phyloP scores from a whole-genome alignment of 1,284 basidiomycete genomes.

The Gomphus sp. region DNA sequence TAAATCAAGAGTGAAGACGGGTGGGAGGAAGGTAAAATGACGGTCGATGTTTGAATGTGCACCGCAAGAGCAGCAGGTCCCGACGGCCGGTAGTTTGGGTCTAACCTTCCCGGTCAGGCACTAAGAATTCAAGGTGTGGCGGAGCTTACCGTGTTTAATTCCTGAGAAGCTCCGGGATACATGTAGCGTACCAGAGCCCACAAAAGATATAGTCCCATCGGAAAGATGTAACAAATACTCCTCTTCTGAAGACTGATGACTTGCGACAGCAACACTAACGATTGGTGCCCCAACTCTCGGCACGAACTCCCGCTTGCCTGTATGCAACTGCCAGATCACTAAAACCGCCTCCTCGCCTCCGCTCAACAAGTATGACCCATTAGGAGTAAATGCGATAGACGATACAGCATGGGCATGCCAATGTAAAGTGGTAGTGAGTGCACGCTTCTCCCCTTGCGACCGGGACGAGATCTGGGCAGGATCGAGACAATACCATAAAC shows the following conservation, averaged over 20 bases:
- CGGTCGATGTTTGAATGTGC: constrained; percentile 60
- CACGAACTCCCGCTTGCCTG: constrained; percentile 82
- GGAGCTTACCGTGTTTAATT: constrained; percentile 62
- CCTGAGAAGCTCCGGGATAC: constrained; percentile 70
- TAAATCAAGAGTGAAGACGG: constrained; percentile 92
- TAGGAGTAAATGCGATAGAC: constrained; percentile 79
- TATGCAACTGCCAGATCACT: constrained; percentile 91
- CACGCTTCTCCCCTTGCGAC: constrained; percentile 50
- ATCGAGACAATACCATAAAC: constrained; percentile 88
- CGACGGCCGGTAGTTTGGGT: constrained; percentile 37
- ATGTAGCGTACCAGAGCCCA: constrained; percentile 67
- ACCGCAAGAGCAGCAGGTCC: constrained; percentile 54
- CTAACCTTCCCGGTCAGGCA: constrained; percentile 21
- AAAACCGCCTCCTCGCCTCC: constrained; percentile 95
- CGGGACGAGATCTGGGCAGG: constrained; percentile 20
- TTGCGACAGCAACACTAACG: constrained; percentile 55
- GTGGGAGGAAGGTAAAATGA: constrained; percentile 89
- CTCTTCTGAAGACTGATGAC: constrained; percentile 43
- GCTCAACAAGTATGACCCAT: constrained; percentile 88
- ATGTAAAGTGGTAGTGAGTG: constrained; percentile 82
- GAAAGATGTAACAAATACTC: constrained; percentile 80
- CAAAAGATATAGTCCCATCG: constrained; percentile 78
- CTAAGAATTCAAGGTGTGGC: not conserved
- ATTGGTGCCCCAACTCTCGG: constrained; percentile 89
- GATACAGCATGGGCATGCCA: constrained; percentile 98